Percentiles rank a stretch among this genome's conserved stretches.
Evolutionary conservation across 768 basidiomycete species (phyloP).

Genomic region (Clathrus columnatus): DNA sequence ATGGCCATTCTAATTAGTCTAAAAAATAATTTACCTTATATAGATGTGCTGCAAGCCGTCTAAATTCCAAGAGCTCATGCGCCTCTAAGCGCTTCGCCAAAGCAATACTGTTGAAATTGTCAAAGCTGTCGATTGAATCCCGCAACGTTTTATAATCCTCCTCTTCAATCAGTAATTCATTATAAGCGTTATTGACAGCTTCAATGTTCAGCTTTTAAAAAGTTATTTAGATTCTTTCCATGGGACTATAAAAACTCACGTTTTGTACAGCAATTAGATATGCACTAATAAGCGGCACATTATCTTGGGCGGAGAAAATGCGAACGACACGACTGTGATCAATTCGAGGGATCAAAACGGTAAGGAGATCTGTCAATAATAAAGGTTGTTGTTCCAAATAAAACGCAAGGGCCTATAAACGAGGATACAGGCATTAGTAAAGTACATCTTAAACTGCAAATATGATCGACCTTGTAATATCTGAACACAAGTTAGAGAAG

Average conservation of each 20-base stretch:
- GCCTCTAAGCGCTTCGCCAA: conserved; percentile 81
- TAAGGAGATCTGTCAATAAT: conserved; percentile 85
- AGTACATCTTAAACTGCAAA: not conserved
- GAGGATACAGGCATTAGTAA: not conserved
- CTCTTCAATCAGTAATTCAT: conserved; percentile 96
- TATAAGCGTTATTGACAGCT: conserved; percentile 97
- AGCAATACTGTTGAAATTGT: conserved; percentile 90
- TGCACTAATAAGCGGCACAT: conserved; percentile 89
- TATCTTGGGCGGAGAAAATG: conserved; percentile 77
- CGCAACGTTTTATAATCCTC: conserved; percentile 98
- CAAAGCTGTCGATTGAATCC: conserved; percentile 96
- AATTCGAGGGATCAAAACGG: conserved; percentile 86
- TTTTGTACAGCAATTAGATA: conserved; percentile 97
- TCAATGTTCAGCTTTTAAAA: conserved; percentile 75
- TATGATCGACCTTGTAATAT: conserved; percentile 64
- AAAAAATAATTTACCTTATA: conserved; percentile 60
- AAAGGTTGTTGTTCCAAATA: conserved; percentile 92
- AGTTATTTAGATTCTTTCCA: conserved; percentile 6
- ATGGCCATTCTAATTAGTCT: not conserved
- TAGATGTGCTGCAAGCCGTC: conserved; percentile 87
- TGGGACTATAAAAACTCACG: conserved; percentile 34
- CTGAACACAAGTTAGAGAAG: conserved; percentile 28
- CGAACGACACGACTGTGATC: conserved; percentile 94
- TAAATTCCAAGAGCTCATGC: conserved; percentile 91
- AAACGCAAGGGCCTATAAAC: conserved; percentile 60